Evolutionary conservation across 1,284 basidiomycete species (phyloP).

Genomic region (Ustilago loliicola): DNA sequence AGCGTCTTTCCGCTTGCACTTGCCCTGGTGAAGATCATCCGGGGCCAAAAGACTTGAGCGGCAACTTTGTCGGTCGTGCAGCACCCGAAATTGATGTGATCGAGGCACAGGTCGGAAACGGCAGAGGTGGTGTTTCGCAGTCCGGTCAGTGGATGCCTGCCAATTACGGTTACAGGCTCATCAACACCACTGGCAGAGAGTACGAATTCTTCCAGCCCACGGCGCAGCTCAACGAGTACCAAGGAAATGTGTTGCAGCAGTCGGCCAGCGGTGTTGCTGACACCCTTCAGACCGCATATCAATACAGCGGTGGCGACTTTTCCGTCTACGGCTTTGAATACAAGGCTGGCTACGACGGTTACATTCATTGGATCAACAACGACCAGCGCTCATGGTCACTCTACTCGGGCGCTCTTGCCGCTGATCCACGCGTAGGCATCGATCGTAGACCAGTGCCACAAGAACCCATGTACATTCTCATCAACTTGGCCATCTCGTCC

Average conservation of each 20-base stretch:
- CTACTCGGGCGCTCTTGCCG: constrained; percentile 78
- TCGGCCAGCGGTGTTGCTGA: constrained; percentile 60
- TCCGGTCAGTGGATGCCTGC: constrained; percentile 82
- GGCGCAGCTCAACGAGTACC: constrained; percentile 58
- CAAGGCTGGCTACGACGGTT: constrained; percentile 74
- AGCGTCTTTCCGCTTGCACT: constrained; percentile 79
- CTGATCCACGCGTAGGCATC: constrained; percentile 73
- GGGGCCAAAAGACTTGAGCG: constrained; percentile 78
- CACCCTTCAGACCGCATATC: constrained; percentile 61
- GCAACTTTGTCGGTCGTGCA: constrained; percentile 79
- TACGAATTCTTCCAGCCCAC: constrained; percentile 55
- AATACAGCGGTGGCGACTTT: constrained; percentile 54
- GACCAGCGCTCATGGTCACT: constrained; percentile 72
- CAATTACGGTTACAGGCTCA: constrained; percentile 71
- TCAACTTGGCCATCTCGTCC: constrained; percentile 65
- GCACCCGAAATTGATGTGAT: constrained; percentile 80
- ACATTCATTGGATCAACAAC: constrained; percentile 77
- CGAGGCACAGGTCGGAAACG: constrained; percentile 74
- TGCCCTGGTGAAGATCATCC: constrained; percentile 85
- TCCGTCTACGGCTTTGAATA: constrained; percentile 70
- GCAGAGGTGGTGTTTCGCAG: constrained; percentile 78
- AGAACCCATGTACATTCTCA: constrained; percentile 65
- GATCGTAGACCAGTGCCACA: constrained; percentile 53
- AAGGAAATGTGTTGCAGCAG: constrained; percentile 65
- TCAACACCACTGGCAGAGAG: constrained; percentile 59